Evolutionary conservation across 768 basidiomycete species (phyloP), one percentile per base, ranked within the genome.

Genomic region (Suillus decipiens): DNA sequence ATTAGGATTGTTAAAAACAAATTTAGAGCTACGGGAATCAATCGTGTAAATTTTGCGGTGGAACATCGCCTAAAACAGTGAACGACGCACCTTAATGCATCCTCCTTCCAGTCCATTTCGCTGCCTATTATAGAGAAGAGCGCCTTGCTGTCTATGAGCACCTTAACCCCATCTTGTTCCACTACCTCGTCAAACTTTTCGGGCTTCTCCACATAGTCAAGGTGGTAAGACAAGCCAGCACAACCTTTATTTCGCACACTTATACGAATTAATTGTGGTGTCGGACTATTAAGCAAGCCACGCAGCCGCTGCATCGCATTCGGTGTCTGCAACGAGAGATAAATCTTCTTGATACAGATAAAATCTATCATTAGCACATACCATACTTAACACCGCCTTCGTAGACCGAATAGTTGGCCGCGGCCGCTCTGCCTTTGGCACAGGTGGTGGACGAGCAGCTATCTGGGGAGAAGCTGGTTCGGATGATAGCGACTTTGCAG

Each of bases 71-170:
- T n/a, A 37, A 41, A 45, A 37, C 50, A 57, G 37, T 22, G 53
- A 58, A 64, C 60, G 11, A 79, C 88, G 60, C 64, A 92, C 90
- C 94, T 96, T 48, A 99, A 78, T 37, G 87, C 76, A 74, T 96
- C 95, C 79, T 99, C 97, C 64, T 87, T 84, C 97, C 97, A 99
- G 73, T 96, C 95, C 97, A 99, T 99, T 82, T 93, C 92, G 75
- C 94, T 96, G 57, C 97, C 97, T 64, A 99, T 97, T 68, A 99
- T 97, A 63, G 92, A 95, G 74, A 99, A 99, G 66, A 99, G 78
- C 31, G 97, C 97, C 76, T 96, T 98, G 73, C 89, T 90, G 79
- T 99, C 97, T 73, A 99, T 95, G 65, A 99, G 80, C 51, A 99
- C 96, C 67, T 82, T 85, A 31, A 97, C 93, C 2, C 92, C 96